phyloP scores from a whole-genome alignment of 192 early-diverging fungal species.

The Linnemannia zychae region DNA sequence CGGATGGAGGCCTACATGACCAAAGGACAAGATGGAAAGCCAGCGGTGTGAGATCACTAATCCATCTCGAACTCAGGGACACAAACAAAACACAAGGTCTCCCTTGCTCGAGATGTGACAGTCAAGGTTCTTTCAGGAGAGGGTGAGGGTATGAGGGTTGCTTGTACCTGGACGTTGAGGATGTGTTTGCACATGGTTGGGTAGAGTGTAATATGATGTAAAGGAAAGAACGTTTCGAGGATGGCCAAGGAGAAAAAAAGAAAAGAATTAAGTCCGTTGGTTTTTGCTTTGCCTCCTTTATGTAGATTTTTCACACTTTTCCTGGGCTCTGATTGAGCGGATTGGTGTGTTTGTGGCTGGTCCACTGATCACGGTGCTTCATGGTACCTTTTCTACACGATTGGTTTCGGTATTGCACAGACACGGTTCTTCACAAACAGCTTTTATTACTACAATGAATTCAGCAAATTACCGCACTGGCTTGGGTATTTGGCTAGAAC shows the following conservation, averaged over 20 bases:
- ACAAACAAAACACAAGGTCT: not conserved
- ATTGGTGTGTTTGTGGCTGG: not conserved
- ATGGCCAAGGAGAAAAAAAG: not conserved
- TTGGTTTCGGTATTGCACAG: no score
- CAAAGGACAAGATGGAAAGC: not conserved
- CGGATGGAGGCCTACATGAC: conserved; percentile 83
- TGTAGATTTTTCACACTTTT: not conserved
- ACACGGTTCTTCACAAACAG: no score
- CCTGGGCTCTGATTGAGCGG: not conserved
- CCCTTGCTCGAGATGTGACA: not conserved
- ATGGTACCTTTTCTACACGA: no score
- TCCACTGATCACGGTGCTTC: not conserved
- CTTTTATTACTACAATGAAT: not conserved
- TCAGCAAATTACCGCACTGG: conserved; percentile 17
- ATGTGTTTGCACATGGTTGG: conserved; percentile 94
- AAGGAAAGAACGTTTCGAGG: not conserved
- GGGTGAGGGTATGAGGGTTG: not conserved
- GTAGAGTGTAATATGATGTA: conserved; percentile 10
- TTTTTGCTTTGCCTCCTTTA: conserved; percentile 1
- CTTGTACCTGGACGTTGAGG: conserved; percentile 93
- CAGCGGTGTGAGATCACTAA: not conserved
- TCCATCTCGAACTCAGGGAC: not conserved
- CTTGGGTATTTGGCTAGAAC: conserved; percentile 53
- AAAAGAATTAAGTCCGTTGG: not conserved
- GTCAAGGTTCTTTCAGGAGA: not conserved